Evolutionary conservation across 2,329 filamentous ascomycete species (phyloP), one percentile per base, ranked within the genome.

Genomic region (Aspergillus sp.): DNA sequence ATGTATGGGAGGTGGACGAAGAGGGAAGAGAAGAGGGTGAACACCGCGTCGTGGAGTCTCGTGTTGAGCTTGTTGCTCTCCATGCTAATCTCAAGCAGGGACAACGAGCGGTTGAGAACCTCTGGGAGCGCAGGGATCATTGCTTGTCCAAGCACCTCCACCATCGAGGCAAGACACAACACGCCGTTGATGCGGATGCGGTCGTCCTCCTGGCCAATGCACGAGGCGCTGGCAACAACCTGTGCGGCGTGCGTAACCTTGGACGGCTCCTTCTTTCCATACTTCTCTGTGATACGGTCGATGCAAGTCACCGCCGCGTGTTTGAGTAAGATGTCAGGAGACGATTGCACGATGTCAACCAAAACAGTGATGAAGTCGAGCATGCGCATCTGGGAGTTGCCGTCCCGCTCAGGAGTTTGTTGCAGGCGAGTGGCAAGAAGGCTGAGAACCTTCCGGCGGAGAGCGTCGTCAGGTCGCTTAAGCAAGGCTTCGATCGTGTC

Each of bases 281-380:
- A 98, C 73, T 93, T 93, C 75, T 97, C 93, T 2, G 90, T 86
- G 61, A 99, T 96, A 73, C 91, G 90, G 76, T 97, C 93, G 45
- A 98, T 88, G 66, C 93, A 98, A 37, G 87, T 87, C 61, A 99
- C 87, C 1, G 93, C 90, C 11, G 90, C 91, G 67, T 92, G 88
- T 75, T 93, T 92, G 72, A 95, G 88, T 27, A 86, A 82, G 53
- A 89, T 83, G 64, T 95, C 87, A 33, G 83, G 79, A 6, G 89
- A 89, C 50, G 89, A 84, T 55, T 88, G 81, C 58, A 99, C 85
- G 46, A 96, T 89, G 19, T 83, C 82, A 17, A 90, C 90, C 60
- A 96, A 82, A 64, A 88, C 88, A 11, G 90, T 88, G 63, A 96
- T 71, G 80, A 97, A 95, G 11, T 86, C 84, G 37, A 96, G 80